These are phyloP conservation scores for Trametes coccinea DNA, from an alignment of 768 basidiomycete species.

Conservation along the genomic window DNA sequence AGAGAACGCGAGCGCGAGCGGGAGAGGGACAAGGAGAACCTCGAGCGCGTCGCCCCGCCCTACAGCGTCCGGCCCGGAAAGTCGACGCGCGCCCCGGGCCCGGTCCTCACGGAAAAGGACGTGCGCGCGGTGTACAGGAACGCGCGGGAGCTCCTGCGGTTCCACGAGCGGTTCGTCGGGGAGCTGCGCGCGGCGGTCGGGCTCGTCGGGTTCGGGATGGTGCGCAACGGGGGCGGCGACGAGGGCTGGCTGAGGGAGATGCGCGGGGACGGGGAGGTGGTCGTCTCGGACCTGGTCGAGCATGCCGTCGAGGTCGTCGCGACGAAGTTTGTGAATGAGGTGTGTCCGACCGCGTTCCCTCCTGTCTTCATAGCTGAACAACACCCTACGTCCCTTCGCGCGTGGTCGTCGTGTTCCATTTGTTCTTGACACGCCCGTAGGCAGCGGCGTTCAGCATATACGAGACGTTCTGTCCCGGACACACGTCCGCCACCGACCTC, in stretches of 20 bases:
- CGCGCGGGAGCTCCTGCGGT: constrained; percentile 60
- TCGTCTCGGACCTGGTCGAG: constrained; percentile 23
- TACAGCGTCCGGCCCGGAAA: constrained; percentile 28
- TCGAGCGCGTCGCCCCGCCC: constrained; percentile 3
- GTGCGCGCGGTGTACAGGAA: constrained; percentile 64
- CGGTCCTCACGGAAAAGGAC: constrained; percentile 59
- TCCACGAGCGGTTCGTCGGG: constrained; percentile 68
- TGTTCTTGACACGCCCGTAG: constrained; percentile 39
- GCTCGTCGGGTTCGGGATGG: constrained; percentile 47
- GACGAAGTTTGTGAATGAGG: constrained; percentile 27
- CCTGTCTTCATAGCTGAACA: not conserved
- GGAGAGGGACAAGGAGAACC: constrained; percentile 15
- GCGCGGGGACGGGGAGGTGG: constrained; percentile 10
- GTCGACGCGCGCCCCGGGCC: constrained; percentile 32
- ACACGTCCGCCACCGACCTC: constrained; percentile 77
- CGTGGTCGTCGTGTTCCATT: constrained; percentile 18
- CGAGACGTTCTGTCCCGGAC: constrained; percentile 84
- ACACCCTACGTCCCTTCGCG: not conserved
- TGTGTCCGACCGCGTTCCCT: constrained; percentile 15
- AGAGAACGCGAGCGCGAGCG: constrained; percentile 4
- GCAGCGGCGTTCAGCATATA: constrained; percentile 76
- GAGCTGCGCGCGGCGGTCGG: constrained; percentile 51
- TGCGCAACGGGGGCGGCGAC: constrained; percentile 14
- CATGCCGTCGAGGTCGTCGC: constrained; percentile 28
- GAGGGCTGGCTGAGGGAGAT: constrained; percentile 11